Conservation (phyloP, 768 basidiomycete species). For the Mycena rebaudengoi region DNA sequence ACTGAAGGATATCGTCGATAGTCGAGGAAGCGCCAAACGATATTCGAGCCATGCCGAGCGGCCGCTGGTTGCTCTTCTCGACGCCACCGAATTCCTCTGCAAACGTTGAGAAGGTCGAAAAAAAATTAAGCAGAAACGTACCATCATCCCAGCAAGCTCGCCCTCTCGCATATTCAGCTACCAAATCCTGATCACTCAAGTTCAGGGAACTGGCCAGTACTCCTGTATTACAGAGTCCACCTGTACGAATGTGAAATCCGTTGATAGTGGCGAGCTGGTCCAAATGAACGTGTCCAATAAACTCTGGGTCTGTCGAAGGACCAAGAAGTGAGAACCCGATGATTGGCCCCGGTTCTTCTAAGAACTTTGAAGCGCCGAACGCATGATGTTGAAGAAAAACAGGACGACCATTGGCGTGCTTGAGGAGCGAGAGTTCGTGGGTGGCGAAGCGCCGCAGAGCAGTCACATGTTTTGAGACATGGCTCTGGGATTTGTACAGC, state of each 20-base stretch:
- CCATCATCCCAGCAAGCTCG: slow-evolving; percentile 29
- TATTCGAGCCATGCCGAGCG: slow-evolving; percentile 26
- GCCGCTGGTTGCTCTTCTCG: neutral
- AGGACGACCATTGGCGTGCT: slow-evolving; percentile 24
- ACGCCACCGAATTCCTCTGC: slow-evolving; percentile 23
- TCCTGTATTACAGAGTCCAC: slow-evolving; percentile 27
- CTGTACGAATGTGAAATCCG: slow-evolving; percentile 28
- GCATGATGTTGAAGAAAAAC: slow-evolving; percentile 19
- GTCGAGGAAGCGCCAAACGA: slow-evolving; percentile 28
- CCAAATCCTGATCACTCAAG: slow-evolving; percentile 22
- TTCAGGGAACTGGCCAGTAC: slow-evolving; percentile 15
- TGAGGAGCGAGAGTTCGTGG: slow-evolving; percentile 13
- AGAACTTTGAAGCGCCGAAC: neutral
- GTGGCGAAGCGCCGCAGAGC: slow-evolving; percentile 19
- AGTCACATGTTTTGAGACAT: slow-evolving; percentile 23
- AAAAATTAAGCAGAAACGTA: neutral
- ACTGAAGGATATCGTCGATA: slow-evolving; percentile 26
- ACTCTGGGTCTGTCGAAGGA: slow-evolving; percentile 21
- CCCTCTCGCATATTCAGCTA: slow-evolving; percentile 20
- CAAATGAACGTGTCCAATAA: slow-evolving; percentile 25
- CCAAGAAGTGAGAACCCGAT: slow-evolving; percentile 24
- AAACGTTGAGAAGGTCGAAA: neutral
- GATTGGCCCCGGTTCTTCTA: slow-evolving; percentile 23
- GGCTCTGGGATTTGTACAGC: slow-evolving; percentile 23
- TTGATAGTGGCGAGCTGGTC: slow-evolving; percentile 26